Evolutionary conservation across 2,329 filamentous ascomycete species (phyloP).

Genomic region (Cladophialophora psammophila): DNA sequence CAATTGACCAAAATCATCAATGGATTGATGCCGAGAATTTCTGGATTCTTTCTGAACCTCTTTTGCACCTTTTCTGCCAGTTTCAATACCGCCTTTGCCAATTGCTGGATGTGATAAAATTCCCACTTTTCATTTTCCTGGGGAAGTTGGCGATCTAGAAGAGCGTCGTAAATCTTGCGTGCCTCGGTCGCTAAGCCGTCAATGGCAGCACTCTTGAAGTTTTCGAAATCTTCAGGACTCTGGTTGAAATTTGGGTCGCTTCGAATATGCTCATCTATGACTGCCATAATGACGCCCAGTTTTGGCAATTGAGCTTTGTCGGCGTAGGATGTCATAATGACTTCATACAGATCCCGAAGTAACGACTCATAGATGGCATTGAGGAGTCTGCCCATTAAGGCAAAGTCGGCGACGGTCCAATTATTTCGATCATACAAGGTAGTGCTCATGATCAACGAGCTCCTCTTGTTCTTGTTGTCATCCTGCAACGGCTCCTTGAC

Average conservation of each 20-base stretch:
- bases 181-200: slow-evolving; percentile 77
- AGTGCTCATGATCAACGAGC: slow-evolving; percentile 51
- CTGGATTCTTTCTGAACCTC: slow-evolving; percentile 84
- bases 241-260: slow-evolving; percentile 77
- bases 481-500: slow-evolving; percentile 75
- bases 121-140: slow-evolving; percentile 84
- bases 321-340: slow-evolving; percentile 89
- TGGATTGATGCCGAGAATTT: slow-evolving; percentile 79
- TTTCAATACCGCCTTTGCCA: slow-evolving; percentile 85
- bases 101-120: slow-evolving; percentile 85
- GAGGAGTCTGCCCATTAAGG: slow-evolving; percentile 77
- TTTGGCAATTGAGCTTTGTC: slow-evolving; percentile 74
- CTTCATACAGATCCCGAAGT: slow-evolving; percentile 83
- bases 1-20: slow-evolving; percentile 78
- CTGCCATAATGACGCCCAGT: slow-evolving; percentile 78
- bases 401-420: slow-evolving; percentile 75
- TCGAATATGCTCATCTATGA: slow-evolving; percentile 83
- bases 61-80: slow-evolving; percentile 90
- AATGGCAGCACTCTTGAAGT: slow-evolving; percentile 75
- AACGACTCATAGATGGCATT: slow-evolving; percentile 79
- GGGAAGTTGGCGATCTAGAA: slow-evolving; percentile 81
- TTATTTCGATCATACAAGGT: slow-evolving; percentile 65
- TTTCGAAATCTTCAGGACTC: slow-evolving; percentile 71
- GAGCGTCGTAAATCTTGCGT: slow-evolving; percentile 77
- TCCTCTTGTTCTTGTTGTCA: slow-evolving; percentile 64